Base-by-base conservation (phyloP, 768 basidiomycete genomes). In the Asterophora lycoperdoides region DNA sequence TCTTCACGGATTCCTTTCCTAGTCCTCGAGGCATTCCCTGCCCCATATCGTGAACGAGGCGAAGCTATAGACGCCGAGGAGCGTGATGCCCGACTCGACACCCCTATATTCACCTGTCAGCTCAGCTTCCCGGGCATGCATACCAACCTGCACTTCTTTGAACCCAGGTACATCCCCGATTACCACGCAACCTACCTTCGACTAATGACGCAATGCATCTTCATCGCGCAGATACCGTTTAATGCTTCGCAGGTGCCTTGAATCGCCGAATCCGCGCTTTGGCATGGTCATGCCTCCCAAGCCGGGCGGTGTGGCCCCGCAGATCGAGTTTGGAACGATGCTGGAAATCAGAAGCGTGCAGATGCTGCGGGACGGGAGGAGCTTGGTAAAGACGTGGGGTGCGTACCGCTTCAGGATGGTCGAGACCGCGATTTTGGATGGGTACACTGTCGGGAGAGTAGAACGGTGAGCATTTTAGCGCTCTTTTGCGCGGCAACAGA, bases 231-330 rank as follows among this genome's bases (percentile, higher is more conserved):
- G 84, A 58, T 94, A 97, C 64, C 86, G 95, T 6, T 77, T 98
- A 43, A 97, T 98, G 95, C 84, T 98, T 46, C 87, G 95, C 18
- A 83, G 95, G n/a, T 93, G 89, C 63, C 83, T 97, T 49, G 85
- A 91, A 58, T 81, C 77, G 13, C 72, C 79, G 4, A 71, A 70
- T 36, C 89, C 89, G n/a, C 74, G 76, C 18, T 96, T 98, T 66
- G 95, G 95, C 32, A 97, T 97, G 90, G 79, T 96, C 60, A 84
- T 95, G 71, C 84, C 89, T 29, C 66, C 74, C 3, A 66, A 68
- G 59, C 41, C 75, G 52, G 64, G 79, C 43, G 60, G 56, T 8
- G 48, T 64, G 4, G 56, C 63, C 4, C 53, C 73, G 15, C 73
- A 76, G 30, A 65, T 72, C 56, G 84, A 91, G 51, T 99, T 87